Percentiles rank a stretch among this genome's conserved stretches.
Evolutionary conservation across 1,139 yeast genomes (phyloP).

Genomic region (Protomyces inouyei): DNA sequence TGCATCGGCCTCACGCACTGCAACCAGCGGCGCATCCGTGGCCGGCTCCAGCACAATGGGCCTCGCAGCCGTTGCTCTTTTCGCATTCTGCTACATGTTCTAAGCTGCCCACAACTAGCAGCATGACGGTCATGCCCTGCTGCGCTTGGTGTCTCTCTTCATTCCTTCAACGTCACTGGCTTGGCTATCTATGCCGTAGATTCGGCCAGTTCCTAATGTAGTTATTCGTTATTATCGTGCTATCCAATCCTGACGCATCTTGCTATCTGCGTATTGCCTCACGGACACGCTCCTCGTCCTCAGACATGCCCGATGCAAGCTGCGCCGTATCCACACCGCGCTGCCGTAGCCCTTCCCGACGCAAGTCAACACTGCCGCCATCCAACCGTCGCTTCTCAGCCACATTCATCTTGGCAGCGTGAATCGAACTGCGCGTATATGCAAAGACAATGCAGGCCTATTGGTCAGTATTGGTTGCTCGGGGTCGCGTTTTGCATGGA

Average conservation of each 20-base stretch:
- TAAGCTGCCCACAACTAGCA: not conserved
- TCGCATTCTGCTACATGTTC: not conserved
- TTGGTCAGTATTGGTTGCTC: not conserved
- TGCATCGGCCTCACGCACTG: not conserved
- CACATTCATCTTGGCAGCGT: conserved; percentile 14
- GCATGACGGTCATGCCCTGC: too few relatives aligned
- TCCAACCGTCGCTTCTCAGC: conserved; percentile 10
- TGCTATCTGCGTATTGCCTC: not conserved
- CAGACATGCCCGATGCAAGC: not conserved
- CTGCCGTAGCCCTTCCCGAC: conserved; percentile 25
- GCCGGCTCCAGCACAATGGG: not conserved
- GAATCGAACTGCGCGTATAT: conserved; percentile 19
- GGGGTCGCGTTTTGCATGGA: too few relatives aligned
- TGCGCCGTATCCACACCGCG: conserved; percentile 15
- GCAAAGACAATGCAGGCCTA: conserved; percentile 26
- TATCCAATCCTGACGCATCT: too few relatives aligned
- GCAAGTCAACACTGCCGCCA: conserved; percentile 22
- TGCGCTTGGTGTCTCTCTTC: too few relatives aligned
- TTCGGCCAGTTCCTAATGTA: too few relatives aligned
- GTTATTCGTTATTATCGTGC: too few relatives aligned
- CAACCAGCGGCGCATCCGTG: not conserved
- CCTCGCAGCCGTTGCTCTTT: not conserved
- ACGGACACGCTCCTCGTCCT: conserved; percentile 3
- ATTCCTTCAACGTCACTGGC: too few relatives aligned
- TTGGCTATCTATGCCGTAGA: too few relatives aligned